Base-by-base conservation (phyloP, 495 filamentous ascomycete species). In the Podospora pseudocomata region DNA sequence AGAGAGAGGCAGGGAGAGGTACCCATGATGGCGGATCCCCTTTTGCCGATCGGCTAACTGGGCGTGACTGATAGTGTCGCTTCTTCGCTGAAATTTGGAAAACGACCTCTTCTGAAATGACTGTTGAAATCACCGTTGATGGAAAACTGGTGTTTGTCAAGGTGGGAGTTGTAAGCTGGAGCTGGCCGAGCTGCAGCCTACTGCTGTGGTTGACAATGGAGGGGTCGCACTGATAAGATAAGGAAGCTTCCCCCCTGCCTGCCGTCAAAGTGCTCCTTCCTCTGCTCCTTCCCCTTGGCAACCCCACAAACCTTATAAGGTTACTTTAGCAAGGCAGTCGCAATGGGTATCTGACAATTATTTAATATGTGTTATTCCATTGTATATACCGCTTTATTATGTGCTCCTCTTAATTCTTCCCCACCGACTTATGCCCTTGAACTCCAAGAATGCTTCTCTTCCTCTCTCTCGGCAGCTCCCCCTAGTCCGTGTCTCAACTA, bases 201-300 rank as follows among this genome's bases (percentile, higher is more conserved):
- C 39, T 16, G 34, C 13, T 57, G 63, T 49, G 19, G 62, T 23
- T 3, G 56, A 32, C 23, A 23, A 27, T 20, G n/a, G 54, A 58
- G 55, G n/a, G 55, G 55, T 58, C 23, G 28, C 72, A 72, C n/a
- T 64, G 73, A 74, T 74, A 74, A 74, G 73, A 74, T 74, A 74
- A 74, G 67, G 9, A 49, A 49, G 39, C 39, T 49, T 65, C 68
- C 66, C 68, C n/a, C 5, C 55, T 19, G 23, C 64, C 72, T 74
- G 70, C 68, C 72, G 60, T 72, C 70, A 74, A 74, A 70, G 68
- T 74, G 28, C 65, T 32, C 30, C 30, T 32, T 32, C 30, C 30
- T 32, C 30, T 74, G 28, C 65, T 32, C 30, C 30, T 32, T 32
- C 30, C 30, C 5, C 30, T 0, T 32, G 30, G 30, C 30, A 32